These are phyloP conservation scores for Vitis amurensis DNA, from an alignment of 164 flowering plant genomes.

Conservation along the genomic window DNA sequence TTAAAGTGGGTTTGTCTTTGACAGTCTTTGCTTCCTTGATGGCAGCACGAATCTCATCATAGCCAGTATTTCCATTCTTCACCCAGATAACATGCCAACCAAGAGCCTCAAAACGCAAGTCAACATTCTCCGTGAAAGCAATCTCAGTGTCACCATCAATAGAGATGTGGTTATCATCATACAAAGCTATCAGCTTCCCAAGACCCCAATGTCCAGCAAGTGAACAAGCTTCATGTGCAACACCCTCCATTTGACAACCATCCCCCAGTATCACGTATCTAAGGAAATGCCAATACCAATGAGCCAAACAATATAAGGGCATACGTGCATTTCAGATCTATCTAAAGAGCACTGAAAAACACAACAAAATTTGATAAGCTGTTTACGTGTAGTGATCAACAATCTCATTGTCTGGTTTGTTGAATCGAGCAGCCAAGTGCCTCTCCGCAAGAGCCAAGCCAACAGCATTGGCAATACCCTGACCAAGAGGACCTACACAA, in stretches of 20 bases:
- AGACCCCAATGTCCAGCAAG: conserved; percentile 99
- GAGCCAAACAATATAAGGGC: conserved; percentile 4
- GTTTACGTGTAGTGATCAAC: conserved; percentile 96
- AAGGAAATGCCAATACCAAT: conserved; percentile 2
- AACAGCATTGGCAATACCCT: conserved; percentile 95
- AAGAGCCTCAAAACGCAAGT: conserved; percentile 84
- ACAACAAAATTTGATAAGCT: not conserved
- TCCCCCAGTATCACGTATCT: conserved; percentile 88
- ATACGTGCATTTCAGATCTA: not conserved
- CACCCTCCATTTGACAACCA: conserved; percentile 99
- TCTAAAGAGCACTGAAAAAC: not conserved
- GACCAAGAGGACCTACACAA: conserved; percentile 92
- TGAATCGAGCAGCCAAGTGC: conserved; percentile 95
- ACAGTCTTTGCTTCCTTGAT: conserved; percentile 93
- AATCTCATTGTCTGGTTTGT: conserved; percentile 84
- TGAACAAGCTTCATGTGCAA: conserved; percentile 89
- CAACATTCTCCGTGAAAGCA: conserved; percentile 93
- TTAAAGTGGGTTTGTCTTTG: conserved; percentile 88
- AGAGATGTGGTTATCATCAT: conserved; percentile 96
- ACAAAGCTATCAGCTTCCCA: conserved; percentile 96
- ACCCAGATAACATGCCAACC: conserved; percentile 99
- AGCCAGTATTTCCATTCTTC: conserved; percentile 93
- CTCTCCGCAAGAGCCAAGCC: conserved; percentile 98
- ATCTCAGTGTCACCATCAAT: conserved; percentile 96
- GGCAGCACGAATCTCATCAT: conserved; percentile 97